A percentile compares a stretch with the other conserved stretches of the same genome.
Evolutionary conservation across 768 basidiomycete genomes (phyloP).

Genomic region (Termitomyces sp.): DNA sequence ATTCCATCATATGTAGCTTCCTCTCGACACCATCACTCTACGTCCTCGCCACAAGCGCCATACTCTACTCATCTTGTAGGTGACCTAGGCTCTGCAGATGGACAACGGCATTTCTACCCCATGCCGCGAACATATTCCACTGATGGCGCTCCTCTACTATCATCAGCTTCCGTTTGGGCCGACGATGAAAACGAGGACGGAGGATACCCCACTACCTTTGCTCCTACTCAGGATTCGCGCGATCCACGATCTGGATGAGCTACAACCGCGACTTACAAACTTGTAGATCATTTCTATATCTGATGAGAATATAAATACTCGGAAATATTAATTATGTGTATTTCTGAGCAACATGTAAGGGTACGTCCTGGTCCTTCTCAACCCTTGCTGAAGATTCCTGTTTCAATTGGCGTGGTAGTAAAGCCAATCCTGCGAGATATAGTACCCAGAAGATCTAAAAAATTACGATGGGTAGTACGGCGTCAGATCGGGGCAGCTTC

Average conservation of each 20-base stretch:
- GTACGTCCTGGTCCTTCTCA: conserved; percentile 12
- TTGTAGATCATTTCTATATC: too few relatives aligned
- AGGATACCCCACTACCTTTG: conserved; percentile 12
- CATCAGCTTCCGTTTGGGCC: conserved; percentile 11
- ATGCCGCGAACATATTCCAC: conserved; percentile 19
- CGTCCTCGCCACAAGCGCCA: conserved; percentile 28
- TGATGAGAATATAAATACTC: conserved; percentile 2
- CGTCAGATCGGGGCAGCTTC: background rate
- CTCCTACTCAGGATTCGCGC: conserved; percentile 18
- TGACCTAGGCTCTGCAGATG: conserved; percentile 20
- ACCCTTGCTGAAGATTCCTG: conserved; percentile 29
- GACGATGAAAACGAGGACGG: conserved; percentile 24
- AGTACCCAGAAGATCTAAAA: conserved; percentile 42
- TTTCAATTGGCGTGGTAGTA: conserved; percentile 40
- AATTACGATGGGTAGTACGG: background rate
- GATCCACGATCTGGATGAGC: conserved; percentile 17
- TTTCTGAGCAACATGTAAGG: background rate
- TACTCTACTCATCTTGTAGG: conserved; percentile 30
- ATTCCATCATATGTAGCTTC: conserved; percentile 28
- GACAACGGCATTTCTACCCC: conserved; percentile 31
- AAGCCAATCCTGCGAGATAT: conserved; percentile 33
- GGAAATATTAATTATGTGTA: background rate
- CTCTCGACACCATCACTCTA: conserved; percentile 27
- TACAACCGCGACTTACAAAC: too few relatives aligned
- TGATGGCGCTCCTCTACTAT: conserved; percentile 5